Evolutionary conservation across 441 rosid genomes (phyloP).

Genomic region (Adansonia madagascariensis): DNA sequence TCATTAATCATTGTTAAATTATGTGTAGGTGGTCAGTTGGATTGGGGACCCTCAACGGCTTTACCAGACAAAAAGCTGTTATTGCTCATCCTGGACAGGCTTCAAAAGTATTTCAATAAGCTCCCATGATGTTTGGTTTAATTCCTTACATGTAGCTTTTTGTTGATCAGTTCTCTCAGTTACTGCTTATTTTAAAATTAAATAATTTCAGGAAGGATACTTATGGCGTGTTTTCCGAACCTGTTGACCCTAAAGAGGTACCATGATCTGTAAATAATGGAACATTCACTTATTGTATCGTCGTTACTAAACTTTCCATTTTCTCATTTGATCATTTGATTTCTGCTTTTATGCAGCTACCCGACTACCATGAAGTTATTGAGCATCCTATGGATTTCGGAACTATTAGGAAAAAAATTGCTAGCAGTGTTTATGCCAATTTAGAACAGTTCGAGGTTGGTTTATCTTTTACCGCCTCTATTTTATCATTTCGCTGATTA

Average conservation of each 20-base stretch:
- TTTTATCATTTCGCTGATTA: background rate
- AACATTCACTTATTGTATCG: constrained; percentile 21
- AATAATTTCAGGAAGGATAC: constrained; percentile 79
- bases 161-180: constrained; percentile 11
- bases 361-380: constrained; percentile 80
- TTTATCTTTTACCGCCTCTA: constrained; percentile 23
- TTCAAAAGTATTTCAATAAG: constrained; percentile 77
- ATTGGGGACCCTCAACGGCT: constrained; percentile 55
- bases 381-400: constrained; percentile 83
- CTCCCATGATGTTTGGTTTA: constrained; percentile 37
- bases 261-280: constrained; percentile 33
- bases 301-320: constrained; percentile 20
- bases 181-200: constrained; percentile 23
- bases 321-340: constrained; percentile 14
- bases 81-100: constrained; percentile 84
- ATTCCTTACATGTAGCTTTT: constrained; percentile 30
- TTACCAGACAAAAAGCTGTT: constrained; percentile 93
- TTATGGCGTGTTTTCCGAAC: constrained; percentile 87
- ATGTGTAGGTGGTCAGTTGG: constrained; percentile 42
- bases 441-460: constrained; percentile 86
- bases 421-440: constrained; percentile 54
- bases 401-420: constrained; percentile 71
- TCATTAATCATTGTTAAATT: background rate
- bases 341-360: constrained; percentile 62
- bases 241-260: constrained; percentile 91